Percentiles rank a stretch among this genome's conserved stretches.
These are phyloP conservation scores for Canavalia gladiata DNA, from an alignment of 306 rosid species.

Conservation along the genomic window DNA sequence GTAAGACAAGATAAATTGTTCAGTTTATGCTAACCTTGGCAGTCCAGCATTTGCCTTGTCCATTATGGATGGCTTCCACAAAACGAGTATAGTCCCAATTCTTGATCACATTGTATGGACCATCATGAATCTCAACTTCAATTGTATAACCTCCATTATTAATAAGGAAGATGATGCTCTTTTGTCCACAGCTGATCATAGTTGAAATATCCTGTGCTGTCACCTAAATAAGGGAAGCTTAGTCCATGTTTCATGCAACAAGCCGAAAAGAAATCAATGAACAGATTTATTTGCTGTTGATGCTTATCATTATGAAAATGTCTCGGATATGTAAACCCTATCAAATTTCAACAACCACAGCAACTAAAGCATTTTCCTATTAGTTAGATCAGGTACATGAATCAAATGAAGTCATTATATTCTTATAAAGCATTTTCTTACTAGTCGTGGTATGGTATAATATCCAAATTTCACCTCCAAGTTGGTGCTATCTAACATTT, in stretches of 20 bases:
- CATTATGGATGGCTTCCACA: conserved; percentile 87
- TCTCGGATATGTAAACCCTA: not conserved
- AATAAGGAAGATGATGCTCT: conserved; percentile 79
- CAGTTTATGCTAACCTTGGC: conserved; percentile 69
- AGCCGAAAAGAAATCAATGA: conserved; percentile 18
- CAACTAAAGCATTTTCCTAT: not conserved
- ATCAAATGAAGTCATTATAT: not conserved
- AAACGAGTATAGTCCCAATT: conserved; percentile 88
- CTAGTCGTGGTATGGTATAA: not conserved
- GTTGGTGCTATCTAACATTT: not conserved
- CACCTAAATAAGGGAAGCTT: conserved; percentile 58
- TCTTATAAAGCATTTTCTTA: not conserved
- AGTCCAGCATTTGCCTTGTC: conserved; percentile 91
- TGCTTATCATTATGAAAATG: conserved; percentile 17
- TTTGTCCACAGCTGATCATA: conserved; percentile 82
- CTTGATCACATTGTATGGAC: conserved; percentile 92
- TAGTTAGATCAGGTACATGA: not conserved
- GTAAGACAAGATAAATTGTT: not conserved
- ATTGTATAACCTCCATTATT: conserved; percentile 93
- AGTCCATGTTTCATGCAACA: conserved; percentile 12
- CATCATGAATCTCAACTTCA: conserved; percentile 96
- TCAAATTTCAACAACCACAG: not conserved
- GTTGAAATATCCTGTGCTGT: conserved; percentile 95
- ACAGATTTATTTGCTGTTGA: conserved; percentile 10
- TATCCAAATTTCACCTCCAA: not conserved